Percentiles rank a stretch among this genome's conserved stretches.
Evolutionary conservation across 2,329 filamentous ascomycete genomes (phyloP).

Genomic region (Emergomyces orientalis): DNA sequence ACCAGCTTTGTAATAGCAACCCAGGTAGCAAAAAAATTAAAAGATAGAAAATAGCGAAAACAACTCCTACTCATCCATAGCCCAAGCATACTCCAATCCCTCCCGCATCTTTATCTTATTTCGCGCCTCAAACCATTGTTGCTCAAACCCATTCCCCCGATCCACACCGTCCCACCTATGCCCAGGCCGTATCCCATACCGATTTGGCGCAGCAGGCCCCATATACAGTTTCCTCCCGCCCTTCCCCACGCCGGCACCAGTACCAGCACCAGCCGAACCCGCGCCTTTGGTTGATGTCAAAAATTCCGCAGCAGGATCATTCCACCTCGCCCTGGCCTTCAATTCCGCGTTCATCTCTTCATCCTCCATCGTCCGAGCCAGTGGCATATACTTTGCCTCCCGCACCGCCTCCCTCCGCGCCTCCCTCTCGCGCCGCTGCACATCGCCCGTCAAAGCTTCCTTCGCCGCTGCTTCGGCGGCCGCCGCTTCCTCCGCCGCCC

Average conservation of each 20-base stretch:
- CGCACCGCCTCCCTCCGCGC: conserved; percentile 58
- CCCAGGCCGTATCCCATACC: conserved; percentile 86
- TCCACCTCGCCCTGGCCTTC: conserved; percentile 71
- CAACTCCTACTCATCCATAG: conserved; percentile 72
- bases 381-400: conserved; percentile 71
- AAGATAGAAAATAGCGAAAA: not conserved
- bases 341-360: conserved; percentile 75
- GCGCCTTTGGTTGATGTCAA: conserved; percentile 45
- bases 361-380: conserved; percentile 78
- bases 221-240: conserved; percentile 59
- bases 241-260: conserved; percentile 45
- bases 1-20: not conserved
- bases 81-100: conserved; percentile 83
- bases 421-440: conserved; percentile 63
- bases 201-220: conserved; percentile 75
- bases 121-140: conserved; percentile 78
- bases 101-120: conserved; percentile 69
- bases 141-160: conserved; percentile 85
- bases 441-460: conserved; percentile 70
- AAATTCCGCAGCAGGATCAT: conserved; percentile 84
- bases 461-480: conserved; percentile 55
- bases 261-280: conserved; percentile 45
- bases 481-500: conserved; percentile 63
- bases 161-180: conserved; percentile 97
- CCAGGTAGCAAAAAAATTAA: not conserved